These are phyloP conservation scores for Exsudoporus frostii DNA, from an alignment of 768 basidiomycete species.

Conservation along the genomic window DNA sequence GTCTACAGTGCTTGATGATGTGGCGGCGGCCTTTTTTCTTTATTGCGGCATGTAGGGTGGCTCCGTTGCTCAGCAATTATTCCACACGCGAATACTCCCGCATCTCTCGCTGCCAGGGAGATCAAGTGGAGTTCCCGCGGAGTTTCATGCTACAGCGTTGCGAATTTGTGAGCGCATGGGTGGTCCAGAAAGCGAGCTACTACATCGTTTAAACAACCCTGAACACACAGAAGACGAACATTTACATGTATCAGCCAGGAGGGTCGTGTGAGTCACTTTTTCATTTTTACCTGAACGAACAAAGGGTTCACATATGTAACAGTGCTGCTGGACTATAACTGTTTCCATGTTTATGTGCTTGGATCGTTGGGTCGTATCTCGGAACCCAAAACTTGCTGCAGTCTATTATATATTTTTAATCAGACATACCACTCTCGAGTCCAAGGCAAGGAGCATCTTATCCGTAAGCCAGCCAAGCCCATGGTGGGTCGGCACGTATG, in stretches of 20 bases:
- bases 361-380: constrained; percentile 6
- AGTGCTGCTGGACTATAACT: constrained; percentile 19
- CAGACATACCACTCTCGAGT: constrained; percentile 1
- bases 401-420: constrained; percentile 13
- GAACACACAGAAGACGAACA: constrained; percentile 4
- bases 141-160: constrained; percentile 27
- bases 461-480: background rate
- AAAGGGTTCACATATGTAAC: background rate
- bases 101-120: constrained; percentile 28
- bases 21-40: constrained; percentile 6
- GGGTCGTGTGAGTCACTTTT: constrained; percentile 20
- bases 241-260: constrained; percentile 13
- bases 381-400: constrained; percentile 2
- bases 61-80: constrained; percentile 31
- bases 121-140: constrained; percentile 28
- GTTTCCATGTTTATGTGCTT: background rate
- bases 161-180: constrained; percentile 32
- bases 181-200: constrained; percentile 25
- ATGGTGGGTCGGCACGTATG: background rate
- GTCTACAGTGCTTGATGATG: background rate
- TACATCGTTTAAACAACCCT: background rate
- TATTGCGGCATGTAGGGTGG: constrained; percentile 24
- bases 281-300: background rate
- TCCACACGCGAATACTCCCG: constrained; percentile 36
- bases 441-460: background rate